phyloP scores from a whole-genome alignment of 1,284 basidiomycete species.

The Takashimella koratensis region DNA sequence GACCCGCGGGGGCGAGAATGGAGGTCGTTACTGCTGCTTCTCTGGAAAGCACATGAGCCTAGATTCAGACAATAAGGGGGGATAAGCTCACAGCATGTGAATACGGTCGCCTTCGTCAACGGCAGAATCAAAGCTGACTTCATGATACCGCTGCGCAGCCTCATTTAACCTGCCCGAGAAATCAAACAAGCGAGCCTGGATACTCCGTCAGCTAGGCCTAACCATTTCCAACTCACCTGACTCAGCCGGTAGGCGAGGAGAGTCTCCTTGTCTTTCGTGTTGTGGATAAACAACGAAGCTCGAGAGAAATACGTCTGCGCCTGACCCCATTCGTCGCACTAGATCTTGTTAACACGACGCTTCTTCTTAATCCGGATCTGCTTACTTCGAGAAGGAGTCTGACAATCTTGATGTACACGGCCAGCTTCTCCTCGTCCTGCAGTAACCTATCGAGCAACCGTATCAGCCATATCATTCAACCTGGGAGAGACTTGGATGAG shows the following conservation, averaged over 20 bases:
- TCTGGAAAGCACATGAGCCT: too few relatives aligned
- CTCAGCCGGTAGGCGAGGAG: slow-evolving; percentile 78
- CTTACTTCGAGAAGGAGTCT: slow-evolving; percentile 86
- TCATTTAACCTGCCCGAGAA: slow-evolving; percentile 88
- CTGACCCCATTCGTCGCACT: slow-evolving; percentile 58
- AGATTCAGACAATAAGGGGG: too few relatives aligned
- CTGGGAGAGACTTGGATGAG: too few relatives aligned
- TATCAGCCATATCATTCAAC: too few relatives aligned
- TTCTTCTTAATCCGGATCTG: not conserved
- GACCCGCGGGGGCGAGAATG: slow-evolving; percentile 94
- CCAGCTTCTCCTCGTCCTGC: slow-evolving; percentile 79
- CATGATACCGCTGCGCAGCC: slow-evolving; percentile 91
- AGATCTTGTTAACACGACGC: slow-evolving; percentile 8
- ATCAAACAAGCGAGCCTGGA: slow-evolving; percentile 81
- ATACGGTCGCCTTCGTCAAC: slow-evolving; percentile 86
- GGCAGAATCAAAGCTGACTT: slow-evolving; percentile 79
- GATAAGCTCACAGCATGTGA: slow-evolving; percentile 65
- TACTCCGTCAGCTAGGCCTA: not conserved
- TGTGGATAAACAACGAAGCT: slow-evolving; percentile 82
- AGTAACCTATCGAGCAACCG: slow-evolving; percentile 54
- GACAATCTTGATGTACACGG: slow-evolving; percentile 88
- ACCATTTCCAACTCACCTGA: slow-evolving; percentile 53
- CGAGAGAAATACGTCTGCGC: slow-evolving; percentile 96
- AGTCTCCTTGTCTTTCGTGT: slow-evolving; percentile 69
- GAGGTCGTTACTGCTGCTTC: slow-evolving; percentile 90